phyloP scores from a whole-genome alignment of 2,329 filamentous ascomycete genomes.

The Calonectria naviculata region DNA sequence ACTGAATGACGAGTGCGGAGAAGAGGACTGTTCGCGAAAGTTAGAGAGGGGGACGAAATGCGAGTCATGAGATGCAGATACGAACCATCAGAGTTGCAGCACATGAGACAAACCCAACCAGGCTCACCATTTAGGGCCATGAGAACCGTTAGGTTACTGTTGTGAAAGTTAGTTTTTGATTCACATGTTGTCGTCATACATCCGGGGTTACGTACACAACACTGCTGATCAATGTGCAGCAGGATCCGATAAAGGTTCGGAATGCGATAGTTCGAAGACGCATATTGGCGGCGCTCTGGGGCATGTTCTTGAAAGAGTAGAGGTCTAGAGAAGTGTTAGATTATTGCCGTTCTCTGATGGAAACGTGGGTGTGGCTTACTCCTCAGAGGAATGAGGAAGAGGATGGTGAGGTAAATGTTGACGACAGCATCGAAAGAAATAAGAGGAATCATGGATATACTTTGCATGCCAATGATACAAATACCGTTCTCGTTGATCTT shows the following conservation, averaged over 20 bases:
- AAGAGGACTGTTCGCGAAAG: slow-evolving; percentile 61
- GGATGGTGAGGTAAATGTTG: slow-evolving; percentile 71
- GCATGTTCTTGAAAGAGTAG: slow-evolving; percentile 63
- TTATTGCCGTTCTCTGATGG: too few species aligned
- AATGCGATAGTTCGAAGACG: slow-evolving; percentile 63
- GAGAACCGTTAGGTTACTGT: slow-evolving; percentile 68
- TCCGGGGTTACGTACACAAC: slow-evolving; percentile 57
- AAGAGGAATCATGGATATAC: slow-evolving; percentile 68
- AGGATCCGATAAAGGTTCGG: slow-evolving; percentile 69
- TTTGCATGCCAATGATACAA: slow-evolving; percentile 72
- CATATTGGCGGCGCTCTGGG: slow-evolving; percentile 52
- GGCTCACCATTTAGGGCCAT: slow-evolving; percentile 70
- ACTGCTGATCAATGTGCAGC: slow-evolving; percentile 67
- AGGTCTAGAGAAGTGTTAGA: slow-evolving; percentile 52
- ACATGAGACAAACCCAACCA: slow-evolving; percentile 74
- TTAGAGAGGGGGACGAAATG: not conserved
- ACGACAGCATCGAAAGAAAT: slow-evolving; percentile 70
- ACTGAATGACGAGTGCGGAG: slow-evolving; percentile 70
- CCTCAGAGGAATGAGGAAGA: slow-evolving; percentile 71
- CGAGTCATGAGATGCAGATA: slow-evolving; percentile 52
- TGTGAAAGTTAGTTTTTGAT: slow-evolving; percentile 11
- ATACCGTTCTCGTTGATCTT: slow-evolving; percentile 63
- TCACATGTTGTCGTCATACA: not conserved
- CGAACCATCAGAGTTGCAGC: slow-evolving; percentile 72
- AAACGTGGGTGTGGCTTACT: slow-evolving; percentile 49